Base-by-base conservation (phyloP, 2,329 filamentous ascomycete genomes). In the Teratosphaeria pseudoeucalypti region DNA sequence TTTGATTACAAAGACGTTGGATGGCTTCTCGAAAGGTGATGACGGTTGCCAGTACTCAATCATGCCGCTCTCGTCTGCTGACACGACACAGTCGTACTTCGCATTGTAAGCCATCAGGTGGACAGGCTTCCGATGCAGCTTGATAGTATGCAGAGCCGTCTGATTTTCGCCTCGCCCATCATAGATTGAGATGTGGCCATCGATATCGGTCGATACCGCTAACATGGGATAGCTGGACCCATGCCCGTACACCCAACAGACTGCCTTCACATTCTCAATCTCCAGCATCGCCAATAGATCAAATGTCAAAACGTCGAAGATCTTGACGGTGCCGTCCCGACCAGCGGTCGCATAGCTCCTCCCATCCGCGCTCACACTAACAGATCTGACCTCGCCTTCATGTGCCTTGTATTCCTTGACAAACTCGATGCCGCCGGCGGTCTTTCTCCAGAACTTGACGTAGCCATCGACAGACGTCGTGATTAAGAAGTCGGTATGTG, bases 371-470 rank as follows among this genome's bases (percentile, higher is more conserved):
- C 92, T 97, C 63, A 89, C 87, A 43, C 86, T 94, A 53, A 94
- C 89, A 32, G 87, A 88, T 62, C 81, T 85, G 70, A 97, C 90
- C 70, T 95, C 90, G 57, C 90, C 89, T 60, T 83, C 81, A 75
- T 99, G 95, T 7, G 94, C 92, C 70, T 86, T 87, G 77, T 96
- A 99, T 76, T 99, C 92, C 76, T 99, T 99, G 57, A 97, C 92
- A 70, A 99, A 99, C 76, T 99, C 95, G 60, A 99, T 89, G 0
- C 90, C 90, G 37, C 89, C 86, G 11, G 65, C 59, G 64, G 89
- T 83, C 77, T 99, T 99, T 78, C 99, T 99, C 94, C 94, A 99
- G 74, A 99, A 99, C 75, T 99, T 99, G 67, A 97, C 92, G 0
- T 92, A 88, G n/a, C 95, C 95, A 71, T 99, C 94, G 52, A 89